Percentiles rank a stretch among this genome's conserved stretches.
phyloP scores from a whole-genome alignment of 176 grass and related monocot species.

The Triticum monococcum region DNA sequence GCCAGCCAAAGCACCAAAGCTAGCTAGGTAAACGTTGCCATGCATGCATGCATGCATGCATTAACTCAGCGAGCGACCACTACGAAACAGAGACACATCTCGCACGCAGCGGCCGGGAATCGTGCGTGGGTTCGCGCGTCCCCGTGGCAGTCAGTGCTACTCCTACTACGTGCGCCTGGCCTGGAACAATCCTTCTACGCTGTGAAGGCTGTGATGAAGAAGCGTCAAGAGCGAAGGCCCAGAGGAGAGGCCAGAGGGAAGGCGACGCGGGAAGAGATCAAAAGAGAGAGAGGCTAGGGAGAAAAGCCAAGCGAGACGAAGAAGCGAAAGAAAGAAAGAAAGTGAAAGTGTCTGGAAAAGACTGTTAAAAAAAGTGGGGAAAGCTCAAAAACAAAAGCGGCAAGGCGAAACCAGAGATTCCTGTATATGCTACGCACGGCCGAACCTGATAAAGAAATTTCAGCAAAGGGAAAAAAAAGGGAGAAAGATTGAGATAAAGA shows the following conservation, averaged over 20 bases:
- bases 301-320: background rate
- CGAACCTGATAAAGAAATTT: background rate
- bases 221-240: background rate
- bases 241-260: background rate
- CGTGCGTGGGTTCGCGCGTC: constrained; percentile 5
- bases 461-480: background rate
- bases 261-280: background rate
- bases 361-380: background rate
- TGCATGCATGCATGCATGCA: too few relatives aligned
- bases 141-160: background rate
- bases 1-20: background rate
- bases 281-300: background rate
- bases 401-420: too few relatives aligned
- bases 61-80: background rate
- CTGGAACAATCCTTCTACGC: background rate
- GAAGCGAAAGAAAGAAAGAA: background rate
- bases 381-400: background rate
- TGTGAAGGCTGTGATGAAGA: too few relatives aligned
- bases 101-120: constrained; percentile 1
- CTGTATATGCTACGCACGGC: background rate
- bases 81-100: too few relatives aligned
- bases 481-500: background rate
- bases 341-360: background rate
- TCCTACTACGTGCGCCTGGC: background rate
- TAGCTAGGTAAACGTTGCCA: background rate